Percentiles rank a stretch among this genome's conserved stretches.
These are phyloP conservation scores for Eimeria acervulina DNA, from an alignment of 169 alveolate genomes.

Conservation along the genomic window DNA sequence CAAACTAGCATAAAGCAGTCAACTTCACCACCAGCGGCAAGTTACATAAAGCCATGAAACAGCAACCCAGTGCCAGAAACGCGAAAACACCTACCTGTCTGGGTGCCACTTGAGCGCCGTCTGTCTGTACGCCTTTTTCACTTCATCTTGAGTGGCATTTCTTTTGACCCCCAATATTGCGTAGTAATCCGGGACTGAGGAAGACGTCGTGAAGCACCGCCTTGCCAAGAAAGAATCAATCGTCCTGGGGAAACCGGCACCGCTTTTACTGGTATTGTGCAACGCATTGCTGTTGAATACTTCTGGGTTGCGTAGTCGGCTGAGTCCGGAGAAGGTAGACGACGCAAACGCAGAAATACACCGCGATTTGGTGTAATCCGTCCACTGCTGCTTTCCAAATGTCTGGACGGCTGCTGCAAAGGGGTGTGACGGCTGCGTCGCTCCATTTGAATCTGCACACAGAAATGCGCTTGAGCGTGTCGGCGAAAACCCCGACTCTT, in stretches of 20 bases:
- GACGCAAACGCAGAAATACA: neutral
- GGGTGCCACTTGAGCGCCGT: constrained; percentile 94
- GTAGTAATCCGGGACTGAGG: constrained; percentile 81
- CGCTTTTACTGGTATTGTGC: too few relatives aligned
- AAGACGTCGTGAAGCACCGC: neutral
- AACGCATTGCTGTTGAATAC: neutral
- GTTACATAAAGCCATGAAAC: neutral
- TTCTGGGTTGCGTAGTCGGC: too few relatives aligned
- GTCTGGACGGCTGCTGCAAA: constrained; percentile 29
- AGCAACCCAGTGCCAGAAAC: too few relatives aligned
- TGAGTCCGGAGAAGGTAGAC: neutral
- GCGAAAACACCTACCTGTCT: constrained; percentile 89
- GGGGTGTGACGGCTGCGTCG: neutral
- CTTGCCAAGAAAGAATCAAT: too few relatives aligned
- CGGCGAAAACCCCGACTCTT: neutral
- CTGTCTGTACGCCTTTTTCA: constrained; percentile 93
- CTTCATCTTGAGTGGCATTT: constrained; percentile 88
- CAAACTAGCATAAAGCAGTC: constrained; percentile 73
- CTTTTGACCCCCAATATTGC: constrained; percentile 85
- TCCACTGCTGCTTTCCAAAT: neutral
- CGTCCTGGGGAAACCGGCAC: too few relatives aligned
- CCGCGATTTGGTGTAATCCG: neutral
- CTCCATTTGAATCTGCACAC: neutral
- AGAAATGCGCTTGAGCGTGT: neutral
- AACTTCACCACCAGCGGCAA: constrained; percentile 50